Conservation (phyloP, 345 rosid species). For the Boechera retrofracta region DNA sequence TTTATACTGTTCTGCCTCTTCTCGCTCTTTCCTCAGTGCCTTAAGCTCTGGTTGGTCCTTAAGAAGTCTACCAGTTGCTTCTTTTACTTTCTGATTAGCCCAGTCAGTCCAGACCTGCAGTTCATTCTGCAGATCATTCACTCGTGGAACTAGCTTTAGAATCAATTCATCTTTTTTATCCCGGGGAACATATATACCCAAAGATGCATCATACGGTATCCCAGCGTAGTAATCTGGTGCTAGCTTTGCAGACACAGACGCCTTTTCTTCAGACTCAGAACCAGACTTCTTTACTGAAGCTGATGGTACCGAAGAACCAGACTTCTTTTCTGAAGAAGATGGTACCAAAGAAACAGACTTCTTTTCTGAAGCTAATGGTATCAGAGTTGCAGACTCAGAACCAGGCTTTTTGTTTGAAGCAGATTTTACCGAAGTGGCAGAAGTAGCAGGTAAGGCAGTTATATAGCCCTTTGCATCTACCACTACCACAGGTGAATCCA, state of each 20-base stretch:
- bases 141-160: constrained; percentile 43
- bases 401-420: constrained; percentile 36
- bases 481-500: constrained; percentile 38
- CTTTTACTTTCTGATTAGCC: constrained; percentile 98
- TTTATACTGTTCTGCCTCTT: constrained; percentile 75
- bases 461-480: constrained; percentile 38
- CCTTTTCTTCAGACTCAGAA: constrained; percentile 39
- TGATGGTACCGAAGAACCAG: constrained; percentile 32
- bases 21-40: constrained; percentile 80
- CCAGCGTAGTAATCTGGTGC: constrained; percentile 52
- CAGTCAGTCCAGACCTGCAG: constrained; percentile 94
- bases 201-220: constrained; percentile 53
- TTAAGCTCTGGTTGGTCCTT: constrained; percentile 89
- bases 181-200: constrained; percentile 50
- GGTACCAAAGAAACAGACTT: constrained; percentile 33
- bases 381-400: constrained; percentile 30
- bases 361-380: constrained; percentile 33
- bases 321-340: constrained; percentile 30
- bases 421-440: constrained; percentile 11
- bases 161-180: constrained; percentile 47
- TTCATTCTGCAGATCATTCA: constrained; percentile 54
- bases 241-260: constrained; percentile 48
- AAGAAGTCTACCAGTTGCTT: constrained; percentile 80
- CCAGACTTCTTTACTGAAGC: constrained; percentile 37
- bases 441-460: constrained; percentile 39